Conservation (phyloP, 805 yeast genomes). For the Tetrapisispora taiwanensis region DNA sequence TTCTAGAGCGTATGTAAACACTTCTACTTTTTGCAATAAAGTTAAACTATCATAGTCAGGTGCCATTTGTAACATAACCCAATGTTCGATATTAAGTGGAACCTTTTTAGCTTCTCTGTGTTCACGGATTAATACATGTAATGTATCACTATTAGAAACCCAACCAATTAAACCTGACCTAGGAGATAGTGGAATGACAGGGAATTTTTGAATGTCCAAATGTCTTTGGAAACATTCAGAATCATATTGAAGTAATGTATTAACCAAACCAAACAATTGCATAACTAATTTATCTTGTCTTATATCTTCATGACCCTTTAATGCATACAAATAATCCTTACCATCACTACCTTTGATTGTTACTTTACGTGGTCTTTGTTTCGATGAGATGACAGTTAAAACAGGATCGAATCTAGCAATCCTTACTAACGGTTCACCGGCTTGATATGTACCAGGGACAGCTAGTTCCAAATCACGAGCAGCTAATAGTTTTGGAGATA, state of each 20-base stretch:
- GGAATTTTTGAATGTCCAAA: slow-evolving; percentile 79
- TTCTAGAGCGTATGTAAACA: slow-evolving; percentile 89
- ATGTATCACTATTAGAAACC: slow-evolving; percentile 96
- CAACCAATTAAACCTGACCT: slow-evolving; percentile 94
- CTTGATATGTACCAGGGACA: slow-evolving; percentile 85
- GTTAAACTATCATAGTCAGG: slow-evolving; percentile 88
- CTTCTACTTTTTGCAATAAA: slow-evolving; percentile 85
- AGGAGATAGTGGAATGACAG: slow-evolving; percentile 94
- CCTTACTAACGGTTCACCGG: slow-evolving; percentile 68
- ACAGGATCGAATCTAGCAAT: slow-evolving; percentile 73
- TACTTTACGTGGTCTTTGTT: slow-evolving; percentile 87
- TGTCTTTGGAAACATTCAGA: slow-evolving; percentile 95
- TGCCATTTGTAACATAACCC: slow-evolving; percentile 96
- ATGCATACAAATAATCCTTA: slow-evolving; percentile 65
- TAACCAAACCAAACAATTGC: slow-evolving; percentile 94
- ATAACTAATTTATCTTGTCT: slow-evolving; percentile 95
- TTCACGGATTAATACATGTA: slow-evolving; percentile 85
- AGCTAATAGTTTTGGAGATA: slow-evolving; percentile 77
- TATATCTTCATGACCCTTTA: slow-evolving; percentile 96
- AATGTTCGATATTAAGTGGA: slow-evolving; percentile 81
- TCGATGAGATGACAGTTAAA: slow-evolving; percentile 80
- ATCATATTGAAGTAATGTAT: slow-evolving; percentile 78
- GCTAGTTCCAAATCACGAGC: slow-evolving; percentile 78
- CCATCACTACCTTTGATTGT: slow-evolving; percentile 85
- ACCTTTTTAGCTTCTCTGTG: slow-evolving; percentile 88